Percentiles rank a stretch among this genome's conserved stretches.
Evolutionary conservation across 2,329 filamentous ascomycete genomes (phyloP).

Genomic region (Periconia macrospinosa): DNA sequence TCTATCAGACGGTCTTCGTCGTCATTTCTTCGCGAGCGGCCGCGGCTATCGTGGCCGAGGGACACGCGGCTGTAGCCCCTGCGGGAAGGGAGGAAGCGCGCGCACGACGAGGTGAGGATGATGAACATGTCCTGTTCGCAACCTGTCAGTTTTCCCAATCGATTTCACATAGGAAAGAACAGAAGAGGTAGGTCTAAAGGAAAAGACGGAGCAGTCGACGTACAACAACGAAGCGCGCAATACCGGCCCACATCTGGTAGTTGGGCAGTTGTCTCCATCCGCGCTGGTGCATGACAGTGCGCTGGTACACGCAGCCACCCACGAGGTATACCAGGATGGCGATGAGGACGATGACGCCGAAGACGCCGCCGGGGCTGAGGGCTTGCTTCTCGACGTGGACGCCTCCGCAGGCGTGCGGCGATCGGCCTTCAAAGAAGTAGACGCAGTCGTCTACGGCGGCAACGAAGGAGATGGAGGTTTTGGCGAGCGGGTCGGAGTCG

Average conservation of each 20-base stretch:
- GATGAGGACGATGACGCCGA: slow-evolving; percentile 79
- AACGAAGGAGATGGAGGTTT: slow-evolving; percentile 79
- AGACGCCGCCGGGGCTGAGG: slow-evolving; percentile 73
- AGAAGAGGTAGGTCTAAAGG: neutral
- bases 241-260: slow-evolving; percentile 87
- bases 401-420: slow-evolving; percentile 79
- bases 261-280: slow-evolving; percentile 96
- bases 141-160: slow-evolving; percentile 5
- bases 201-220: slow-evolving; percentile 2
- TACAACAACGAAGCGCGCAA: slow-evolving; percentile 83
- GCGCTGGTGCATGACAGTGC: slow-evolving; percentile 89
- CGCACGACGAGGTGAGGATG: slow-evolving; percentile 70
- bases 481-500: slow-evolving; percentile 75
- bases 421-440: slow-evolving; percentile 94
- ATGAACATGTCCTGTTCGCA: slow-evolving; percentile 59
- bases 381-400: slow-evolving; percentile 59
- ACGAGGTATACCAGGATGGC: slow-evolving; percentile 86
- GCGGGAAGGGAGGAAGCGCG: slow-evolving; percentile 64
- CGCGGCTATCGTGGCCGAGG: slow-evolving; percentile 48
- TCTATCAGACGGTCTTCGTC: slow-evolving; percentile 95
- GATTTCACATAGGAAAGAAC: neutral
- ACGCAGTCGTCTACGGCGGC: slow-evolving; percentile 88
- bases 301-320: slow-evolving; percentile 92
- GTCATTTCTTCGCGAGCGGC: slow-evolving; percentile 58
- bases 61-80: slow-evolving; percentile 70